Evolutionary conservation across 257 asterid species (phyloP).

Genomic region (Rauvolfia tetraphylla): DNA sequence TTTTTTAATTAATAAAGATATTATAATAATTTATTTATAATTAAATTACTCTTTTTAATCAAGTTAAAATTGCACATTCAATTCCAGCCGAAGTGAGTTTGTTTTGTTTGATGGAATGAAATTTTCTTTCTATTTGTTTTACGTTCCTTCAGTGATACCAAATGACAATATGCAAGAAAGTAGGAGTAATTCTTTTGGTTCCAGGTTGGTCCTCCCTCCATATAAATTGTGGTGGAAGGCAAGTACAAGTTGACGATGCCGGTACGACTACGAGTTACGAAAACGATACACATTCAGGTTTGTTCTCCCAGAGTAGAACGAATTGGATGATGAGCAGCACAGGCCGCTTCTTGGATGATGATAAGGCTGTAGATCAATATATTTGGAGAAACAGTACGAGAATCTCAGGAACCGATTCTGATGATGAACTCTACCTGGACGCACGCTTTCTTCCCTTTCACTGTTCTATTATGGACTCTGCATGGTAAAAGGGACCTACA

Average conservation of each 20-base stretch:
- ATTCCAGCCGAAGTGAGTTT: too few species aligned
- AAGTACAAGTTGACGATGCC: constrained; percentile 22
- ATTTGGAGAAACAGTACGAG: constrained; percentile 14
- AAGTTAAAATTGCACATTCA: too few species aligned
- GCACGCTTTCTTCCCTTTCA: constrained; percentile 43
- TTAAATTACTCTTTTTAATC: background rate
- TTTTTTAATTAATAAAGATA: too few species aligned
- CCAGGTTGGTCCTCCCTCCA: constrained; percentile 7
- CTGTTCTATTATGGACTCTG: constrained; percentile 36
- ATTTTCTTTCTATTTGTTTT: background rate
- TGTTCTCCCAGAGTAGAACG: constrained; percentile 26
- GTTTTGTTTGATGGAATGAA: background rate
- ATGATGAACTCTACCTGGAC: constrained; percentile 13
- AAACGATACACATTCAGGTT: constrained; percentile 36
- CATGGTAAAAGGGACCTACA: constrained; percentile 33
- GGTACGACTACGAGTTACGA: constrained; percentile 30
- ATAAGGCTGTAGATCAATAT: constrained; percentile 17
- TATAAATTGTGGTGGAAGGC: constrained; percentile 34
- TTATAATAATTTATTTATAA: too few species aligned
- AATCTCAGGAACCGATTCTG: background rate
- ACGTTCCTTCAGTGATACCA: background rate
- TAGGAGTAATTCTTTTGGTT: background rate
- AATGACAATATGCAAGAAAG: too few species aligned
- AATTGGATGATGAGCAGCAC: constrained; percentile 70
- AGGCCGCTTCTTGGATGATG: constrained; percentile 49